Evolutionary conservation across 768 basidiomycete species (phyloP), one percentile per base, ranked within the genome.

Genomic region (Agrocybe chaxingu): DNA sequence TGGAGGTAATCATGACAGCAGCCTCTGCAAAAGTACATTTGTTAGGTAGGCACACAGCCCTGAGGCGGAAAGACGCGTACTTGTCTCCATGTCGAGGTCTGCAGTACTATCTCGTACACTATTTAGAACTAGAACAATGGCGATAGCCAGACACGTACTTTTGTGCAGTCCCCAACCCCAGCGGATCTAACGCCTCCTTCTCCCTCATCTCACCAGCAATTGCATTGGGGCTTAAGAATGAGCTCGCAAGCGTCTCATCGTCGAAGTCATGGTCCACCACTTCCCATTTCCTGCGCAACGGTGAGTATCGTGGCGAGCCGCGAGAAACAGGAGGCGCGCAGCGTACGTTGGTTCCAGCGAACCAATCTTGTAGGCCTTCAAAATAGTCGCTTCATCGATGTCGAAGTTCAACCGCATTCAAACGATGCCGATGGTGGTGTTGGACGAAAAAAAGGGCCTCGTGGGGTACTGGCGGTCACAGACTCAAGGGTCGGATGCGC

Each of bases 351-450:
- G 94, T 32, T 78, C 72, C 32, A 92, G 71, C 19, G 84, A 81
- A 7, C 87, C 84, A 33, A 98, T 78, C 50, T 84, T 85, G 64
- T 98, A 98, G 2, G 88, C 78, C 68, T 92, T 93, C 57, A 98
- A 78, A 16, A 98, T 69, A 4, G 85, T 70, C 4, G 81, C 88
- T 66, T 93, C 89, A 64, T 94, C 90, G 16, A 85, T 74, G 34
- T 83, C 74, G 56, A 89, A 77, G 62, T 82, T 84, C 46, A 84
- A 73, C 54, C 75, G 78, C 81, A 85, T 84, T 13, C 31, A 41
- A 10, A 24, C 32, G 8, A 24, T 32, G 34, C 9, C 40, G 35
- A 33, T 46, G 38, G 45, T 47, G 45, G 35, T 47, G 18, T 19
- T 24, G 39, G 31, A 18, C 4, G 24, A 37, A 47, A 35, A 35